Evolutionary conservation across 768 basidiomycete species (phyloP), one percentile per base, ranked within the genome.

Genomic region (Leucocoprinus leucothites): DNA sequence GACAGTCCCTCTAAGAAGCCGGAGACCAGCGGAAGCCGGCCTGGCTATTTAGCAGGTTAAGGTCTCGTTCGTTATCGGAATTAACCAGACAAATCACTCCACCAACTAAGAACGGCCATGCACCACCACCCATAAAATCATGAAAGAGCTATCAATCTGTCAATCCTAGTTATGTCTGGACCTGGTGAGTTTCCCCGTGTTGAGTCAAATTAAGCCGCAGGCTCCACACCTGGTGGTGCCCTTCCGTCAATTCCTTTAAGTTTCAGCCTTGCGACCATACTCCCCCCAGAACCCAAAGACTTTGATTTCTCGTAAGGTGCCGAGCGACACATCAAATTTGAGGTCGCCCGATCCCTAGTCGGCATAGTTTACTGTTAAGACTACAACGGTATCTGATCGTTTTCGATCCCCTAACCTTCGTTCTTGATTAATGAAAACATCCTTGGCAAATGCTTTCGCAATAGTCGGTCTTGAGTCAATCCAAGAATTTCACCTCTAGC

Each of bases 51-150:
- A 89, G 87, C 86, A 88, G 85, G 85, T 85, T 84, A 87, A 87
- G 85, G 88, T 90, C 87, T 90, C 86, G 82, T 87, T 90, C 84
- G 82, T 89, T 89, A 89, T 90, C 86, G 82, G 86, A 89, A 89
- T 91, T 89, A 90, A 89, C 87, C 89, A 90, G 89, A 91, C 89
- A 90, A 90, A 89, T 90, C 89, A 89, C 87, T 90, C 86, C 86
- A 75, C 83, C 81, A 87, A 87, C 85, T 86, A 87, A 86, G 85
- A 87, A 87, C 81, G 83, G 85, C 86, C 85, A 87, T 87, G 85
- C 85, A 87, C 85, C 84, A 86, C 85, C 85, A 86, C 84, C 85
- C 84, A 86, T 82, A 81, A 81, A 84, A 84, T 85, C 83, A 82
- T 79, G 82, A 85, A 86, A 86, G 85, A 86, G 84, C 84, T 84